Percentiles rank a stretch among this genome's conserved stretches.
phyloP scores from a whole-genome alignment of 2,329 filamentous ascomycete species.

The Albifimbria verrucaria region DNA sequence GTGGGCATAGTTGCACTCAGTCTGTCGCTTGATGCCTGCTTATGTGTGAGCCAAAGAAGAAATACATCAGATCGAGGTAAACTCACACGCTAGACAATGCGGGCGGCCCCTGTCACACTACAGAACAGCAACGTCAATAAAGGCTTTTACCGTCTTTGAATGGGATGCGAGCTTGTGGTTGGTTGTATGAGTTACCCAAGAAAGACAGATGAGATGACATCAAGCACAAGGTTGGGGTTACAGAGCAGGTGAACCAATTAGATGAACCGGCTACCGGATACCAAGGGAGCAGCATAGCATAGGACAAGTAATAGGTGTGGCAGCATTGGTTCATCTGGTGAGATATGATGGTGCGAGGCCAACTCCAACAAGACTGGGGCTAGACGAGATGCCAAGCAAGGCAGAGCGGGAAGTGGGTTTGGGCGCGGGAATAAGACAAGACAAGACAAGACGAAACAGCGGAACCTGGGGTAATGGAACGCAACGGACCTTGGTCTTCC shows the following conservation, averaged over 20 bases:
- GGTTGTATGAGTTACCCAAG: too few species aligned
- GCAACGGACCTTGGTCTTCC: slow-evolving; percentile 70
- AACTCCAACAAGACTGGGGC: background rate
- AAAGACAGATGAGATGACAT: too few species aligned
- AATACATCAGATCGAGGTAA: background rate
- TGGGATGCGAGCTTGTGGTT: too few species aligned
- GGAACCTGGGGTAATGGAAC: slow-evolving; percentile 3
- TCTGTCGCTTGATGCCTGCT: slow-evolving; percentile 71
- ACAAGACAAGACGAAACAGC: slow-evolving; percentile 6
- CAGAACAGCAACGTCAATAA: background rate
- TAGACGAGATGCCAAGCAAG: background rate
- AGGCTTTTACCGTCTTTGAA: background rate
- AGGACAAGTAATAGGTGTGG: too few species aligned
- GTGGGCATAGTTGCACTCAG: slow-evolving; percentile 70
- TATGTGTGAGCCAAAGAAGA: slow-evolving; percentile 9
- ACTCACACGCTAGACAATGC: slow-evolving; percentile 62
- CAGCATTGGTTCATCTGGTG: too few species aligned
- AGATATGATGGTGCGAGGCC: too few species aligned
- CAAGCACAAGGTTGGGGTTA: too few species aligned
- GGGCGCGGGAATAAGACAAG: slow-evolving; percentile 4
- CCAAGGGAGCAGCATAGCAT: too few species aligned
- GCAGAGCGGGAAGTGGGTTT: background rate
- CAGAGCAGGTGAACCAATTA: too few species aligned
- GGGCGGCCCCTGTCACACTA: slow-evolving; percentile 75
- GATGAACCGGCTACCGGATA: too few species aligned